Base-by-base conservation (phyloP, 768 basidiomycete genomes). In the Panaeolus cyanescens region DNA sequence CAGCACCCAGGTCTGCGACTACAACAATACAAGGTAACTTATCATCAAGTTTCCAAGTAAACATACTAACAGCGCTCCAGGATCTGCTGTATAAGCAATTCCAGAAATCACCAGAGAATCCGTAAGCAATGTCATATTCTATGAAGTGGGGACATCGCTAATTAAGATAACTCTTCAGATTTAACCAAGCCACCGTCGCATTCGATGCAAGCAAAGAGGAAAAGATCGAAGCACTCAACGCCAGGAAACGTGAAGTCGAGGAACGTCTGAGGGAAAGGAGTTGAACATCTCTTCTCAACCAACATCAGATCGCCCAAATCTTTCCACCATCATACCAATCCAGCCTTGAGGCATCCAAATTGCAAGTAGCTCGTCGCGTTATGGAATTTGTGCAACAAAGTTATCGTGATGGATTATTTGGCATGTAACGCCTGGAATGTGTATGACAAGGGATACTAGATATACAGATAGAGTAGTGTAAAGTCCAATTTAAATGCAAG, bases 51-150 rank as follows among this genome's bases (percentile, higher is more conserved):
- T n/a, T n/a, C n/a, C n/a, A n/a, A n/a, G n/a, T n/a, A 34, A 32
- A 40, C 32, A 50, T 54, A 8, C 58, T 42, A 57, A 62, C 57
- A 57, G 19, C 28, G 58, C 7, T 58, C 64, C 70, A 94, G 86
- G 95, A 98, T 62, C 76, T 95, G 54, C 77, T 97, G 54, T 90
- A 85, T 85, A 97, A 96, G 76, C 88, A 93, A 73, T 98, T 98
- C 87, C 93, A 97, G 74, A 98, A 97, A 74, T 89, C 92, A 1
- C 93, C 95, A 0, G 95, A 97, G 63, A 97, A 97, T 74, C 92
- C 95, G 95, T 96, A 76, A 70, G 90, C 6, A 32, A 34, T 54
- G 58, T 45, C 45, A 42, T 25, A 56, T 33, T 58, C 19, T 32
- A 13, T 12, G 19, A 5, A 37, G 20, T 31, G 50, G 40, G 32